Conservation (phyloP, 768 basidiomycete genomes). For the Podaxis sp. region DNA sequence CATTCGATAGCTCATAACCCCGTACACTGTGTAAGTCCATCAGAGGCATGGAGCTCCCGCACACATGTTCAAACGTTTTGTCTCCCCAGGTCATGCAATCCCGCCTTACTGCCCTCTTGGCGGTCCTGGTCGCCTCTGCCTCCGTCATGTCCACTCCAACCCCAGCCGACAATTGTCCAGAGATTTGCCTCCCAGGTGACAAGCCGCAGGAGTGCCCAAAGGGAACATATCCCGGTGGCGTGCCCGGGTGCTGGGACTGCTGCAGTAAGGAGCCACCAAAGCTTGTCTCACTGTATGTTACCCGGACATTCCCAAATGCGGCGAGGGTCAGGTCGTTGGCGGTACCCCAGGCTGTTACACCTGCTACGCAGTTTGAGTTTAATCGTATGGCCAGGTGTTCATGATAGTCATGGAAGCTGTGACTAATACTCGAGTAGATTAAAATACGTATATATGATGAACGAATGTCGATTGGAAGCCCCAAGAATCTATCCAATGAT, state of each 20-base stretch:
- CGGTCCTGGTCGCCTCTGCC: background rate
- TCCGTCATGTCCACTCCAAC: background rate
- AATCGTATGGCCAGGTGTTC: no score
- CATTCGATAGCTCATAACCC: background rate
- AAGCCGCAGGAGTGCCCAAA: background rate
- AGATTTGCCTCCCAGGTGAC: background rate
- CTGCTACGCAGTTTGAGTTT: background rate
- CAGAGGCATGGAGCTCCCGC: background rate
- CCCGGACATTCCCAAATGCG: background rate
- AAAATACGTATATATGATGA: background rate
- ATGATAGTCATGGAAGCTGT: background rate
- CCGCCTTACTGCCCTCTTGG: background rate
- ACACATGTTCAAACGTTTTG: background rate
- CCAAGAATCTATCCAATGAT: constrained; percentile 32
- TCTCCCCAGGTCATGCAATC: background rate
- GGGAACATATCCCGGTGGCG: background rate
- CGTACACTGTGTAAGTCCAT: background rate
- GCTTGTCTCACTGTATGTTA: background rate
- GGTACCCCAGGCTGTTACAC: background rate
- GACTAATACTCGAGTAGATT: background rate
- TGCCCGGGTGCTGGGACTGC: constrained; percentile 2
- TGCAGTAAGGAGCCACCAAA: background rate
- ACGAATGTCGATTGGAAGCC: background rate
- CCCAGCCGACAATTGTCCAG: background rate
- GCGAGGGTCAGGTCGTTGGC: background rate